A percentile compares a stretch with the other conserved stretches of the same genome.
Conservation (phyloP, 768 basidiomycete genomes). For the Hydnum rufescens region DNA sequence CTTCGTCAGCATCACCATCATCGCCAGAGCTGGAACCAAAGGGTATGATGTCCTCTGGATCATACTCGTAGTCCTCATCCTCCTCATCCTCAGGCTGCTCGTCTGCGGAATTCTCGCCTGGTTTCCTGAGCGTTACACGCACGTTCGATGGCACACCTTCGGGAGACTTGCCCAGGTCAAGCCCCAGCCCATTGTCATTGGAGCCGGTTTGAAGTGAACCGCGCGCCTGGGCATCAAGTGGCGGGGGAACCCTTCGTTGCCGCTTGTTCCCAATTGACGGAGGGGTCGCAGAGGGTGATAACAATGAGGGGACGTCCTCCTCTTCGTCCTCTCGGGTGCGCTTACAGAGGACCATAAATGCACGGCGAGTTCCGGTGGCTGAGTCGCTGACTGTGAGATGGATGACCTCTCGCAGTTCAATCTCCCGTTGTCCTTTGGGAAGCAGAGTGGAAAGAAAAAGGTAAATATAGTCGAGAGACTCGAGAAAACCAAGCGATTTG, state of each 20-base stretch:
- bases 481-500: slow-evolving; percentile 49
- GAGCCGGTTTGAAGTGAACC: background rate
- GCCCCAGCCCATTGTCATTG: background rate
- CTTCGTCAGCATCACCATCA: background rate
- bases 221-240: background rate
- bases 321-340: too few species aligned
- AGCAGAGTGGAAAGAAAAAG: slow-evolving; percentile 40
- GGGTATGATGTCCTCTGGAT: background rate
- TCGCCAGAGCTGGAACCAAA: background rate
- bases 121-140: background rate
- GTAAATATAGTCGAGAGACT: slow-evolving; percentile 53
- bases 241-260: background rate
- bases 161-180: background rate
- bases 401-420: slow-evolving; percentile 67
- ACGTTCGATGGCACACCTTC: background rate
- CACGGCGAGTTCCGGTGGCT: too few species aligned
- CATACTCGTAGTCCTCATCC: background rate
- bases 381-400: too few species aligned
- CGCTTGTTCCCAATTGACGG: background rate
- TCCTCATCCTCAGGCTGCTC: background rate
- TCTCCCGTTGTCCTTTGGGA: slow-evolving; percentile 48
- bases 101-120: background rate
- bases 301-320: too few species aligned
- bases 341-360: too few species aligned
- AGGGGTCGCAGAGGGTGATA: too few species aligned